A percentile compares a stretch with the other conserved stretches of the same genome.
These are phyloP conservation scores for Cryptosporidium sp. DNA, from an alignment of 169 alveolate genomes.

Conservation along the genomic window DNA sequence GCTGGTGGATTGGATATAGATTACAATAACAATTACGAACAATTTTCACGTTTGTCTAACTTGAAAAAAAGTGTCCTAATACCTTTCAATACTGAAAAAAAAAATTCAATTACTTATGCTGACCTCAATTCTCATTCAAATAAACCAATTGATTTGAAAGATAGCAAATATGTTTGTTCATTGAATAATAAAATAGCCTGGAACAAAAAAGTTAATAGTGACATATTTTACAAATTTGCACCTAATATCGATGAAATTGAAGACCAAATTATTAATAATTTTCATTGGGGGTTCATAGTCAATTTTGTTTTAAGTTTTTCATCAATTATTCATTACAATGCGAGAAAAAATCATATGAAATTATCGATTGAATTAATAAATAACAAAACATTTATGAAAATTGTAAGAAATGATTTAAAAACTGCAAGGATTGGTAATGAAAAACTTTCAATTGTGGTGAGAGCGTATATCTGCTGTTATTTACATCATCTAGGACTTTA, in stretches of 20 bases:
- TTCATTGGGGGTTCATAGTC: constrained; percentile 4
- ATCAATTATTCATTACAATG: constrained; percentile 13
- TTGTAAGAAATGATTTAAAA: neutral
- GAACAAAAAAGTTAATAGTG: neutral
- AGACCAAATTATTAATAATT: constrained; percentile 1
- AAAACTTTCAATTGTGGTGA: neutral
- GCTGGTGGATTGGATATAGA: constrained; percentile 65
- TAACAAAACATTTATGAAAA: constrained; percentile 1
- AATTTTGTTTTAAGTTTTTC: constrained; percentile 15
- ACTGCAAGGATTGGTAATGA: constrained; percentile 25
- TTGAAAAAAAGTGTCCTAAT: neutral
- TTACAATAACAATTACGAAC: neutral
- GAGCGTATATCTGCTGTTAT: constrained; percentile 48
- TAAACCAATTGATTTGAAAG: neutral
- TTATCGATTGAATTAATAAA: neutral
- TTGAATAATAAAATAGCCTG: neutral
- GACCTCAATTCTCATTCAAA: neutral
- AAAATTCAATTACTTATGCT: neutral
- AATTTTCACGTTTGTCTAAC: neutral
- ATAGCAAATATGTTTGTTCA: neutral
- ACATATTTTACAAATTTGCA: neutral
- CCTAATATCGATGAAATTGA: constrained; percentile 33
- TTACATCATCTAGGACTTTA: constrained; percentile 48
- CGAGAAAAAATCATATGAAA: neutral
- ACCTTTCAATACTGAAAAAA: neutral